A percentile compares a stretch with the other conserved stretches of the same genome.
Evolutionary conservation across 345 rosid species (phyloP).

Genomic region (Lepidium africanum): DNA sequence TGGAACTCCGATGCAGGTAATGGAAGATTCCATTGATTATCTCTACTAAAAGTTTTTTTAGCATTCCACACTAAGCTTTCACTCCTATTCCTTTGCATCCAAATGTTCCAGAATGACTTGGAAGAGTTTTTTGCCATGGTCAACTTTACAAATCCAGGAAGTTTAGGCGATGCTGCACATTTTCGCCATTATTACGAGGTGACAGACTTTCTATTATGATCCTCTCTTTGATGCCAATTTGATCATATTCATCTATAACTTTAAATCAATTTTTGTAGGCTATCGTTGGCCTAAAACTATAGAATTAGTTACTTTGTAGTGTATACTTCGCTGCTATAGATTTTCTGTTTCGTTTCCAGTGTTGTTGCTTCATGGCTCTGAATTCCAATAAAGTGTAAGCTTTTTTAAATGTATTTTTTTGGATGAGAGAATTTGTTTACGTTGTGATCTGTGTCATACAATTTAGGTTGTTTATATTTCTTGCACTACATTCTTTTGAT

Average conservation of each 20-base stretch:
- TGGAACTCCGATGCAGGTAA: conserved; percentile 99
- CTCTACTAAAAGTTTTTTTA: background rate
- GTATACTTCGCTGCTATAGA: background rate
- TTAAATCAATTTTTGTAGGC: background rate
- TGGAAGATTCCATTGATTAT: conserved; percentile 9
- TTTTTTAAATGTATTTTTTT: background rate
- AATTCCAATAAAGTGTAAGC: background rate
- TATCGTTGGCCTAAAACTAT: background rate
- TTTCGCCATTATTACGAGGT: conserved; percentile 97
- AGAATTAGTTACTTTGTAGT: conserved; percentile 6
- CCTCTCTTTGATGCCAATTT: background rate
- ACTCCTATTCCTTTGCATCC: background rate
- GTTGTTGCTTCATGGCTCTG: conserved; percentile 7
- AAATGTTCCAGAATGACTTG: conserved; percentile 72
- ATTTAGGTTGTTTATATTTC: background rate
- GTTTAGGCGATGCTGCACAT: conserved; percentile 77
- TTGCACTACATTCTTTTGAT: conserved; percentile 7
- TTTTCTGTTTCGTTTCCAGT: conserved; percentile 3
- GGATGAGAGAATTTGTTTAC: background rate
- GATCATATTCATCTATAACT: background rate
- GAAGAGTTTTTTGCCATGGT: conserved; percentile 99
- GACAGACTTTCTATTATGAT: background rate
- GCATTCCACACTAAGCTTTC: background rate
- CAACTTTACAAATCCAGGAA: conserved; percentile 92
- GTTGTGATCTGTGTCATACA: background rate